phyloP scores from a whole-genome alignment of 192 early-diverging fungal species.

The Entomortierella beljakovae region DNA sequence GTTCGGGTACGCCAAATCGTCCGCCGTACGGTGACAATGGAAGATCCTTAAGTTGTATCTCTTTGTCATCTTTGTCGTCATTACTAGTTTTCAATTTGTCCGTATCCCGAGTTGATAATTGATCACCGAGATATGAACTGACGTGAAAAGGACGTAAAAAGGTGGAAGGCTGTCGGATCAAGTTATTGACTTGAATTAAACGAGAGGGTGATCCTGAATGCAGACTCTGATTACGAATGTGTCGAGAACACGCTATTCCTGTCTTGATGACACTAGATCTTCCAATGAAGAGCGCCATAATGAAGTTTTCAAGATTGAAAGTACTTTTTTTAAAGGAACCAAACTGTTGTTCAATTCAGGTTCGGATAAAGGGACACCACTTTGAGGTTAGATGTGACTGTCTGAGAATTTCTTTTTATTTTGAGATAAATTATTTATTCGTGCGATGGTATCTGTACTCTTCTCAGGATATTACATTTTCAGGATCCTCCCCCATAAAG shows the following conservation, averaged over 20 bases:
- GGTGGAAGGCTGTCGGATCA: background rate
- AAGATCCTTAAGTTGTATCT: background rate
- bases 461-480: background rate
- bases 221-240: background rate
- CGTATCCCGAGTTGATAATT: background rate
- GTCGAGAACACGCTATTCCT: background rate
- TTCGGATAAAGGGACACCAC: too few relatives aligned
- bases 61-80: background rate
- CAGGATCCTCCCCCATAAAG: constrained; percentile 57
- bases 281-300: constrained; percentile 1
- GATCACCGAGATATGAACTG: background rate
- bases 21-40: constrained; percentile 43
- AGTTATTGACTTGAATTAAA: background rate
- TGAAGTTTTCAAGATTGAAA: too few relatives aligned
- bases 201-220: background rate
- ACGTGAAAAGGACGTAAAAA: background rate
- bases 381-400: too few relatives aligned
- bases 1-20: constrained; percentile 41
- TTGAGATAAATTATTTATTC: too few relatives aligned
- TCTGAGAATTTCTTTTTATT: too few relatives aligned
- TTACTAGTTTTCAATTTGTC: background rate
- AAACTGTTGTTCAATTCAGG: too few relatives aligned
- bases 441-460: too few relatives aligned
- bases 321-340: too few relatives aligned
- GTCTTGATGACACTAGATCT: background rate